Evolutionary conservation across 2,329 filamentous ascomycete species (phyloP).

Genomic region (Colletotrichum sp.): DNA sequence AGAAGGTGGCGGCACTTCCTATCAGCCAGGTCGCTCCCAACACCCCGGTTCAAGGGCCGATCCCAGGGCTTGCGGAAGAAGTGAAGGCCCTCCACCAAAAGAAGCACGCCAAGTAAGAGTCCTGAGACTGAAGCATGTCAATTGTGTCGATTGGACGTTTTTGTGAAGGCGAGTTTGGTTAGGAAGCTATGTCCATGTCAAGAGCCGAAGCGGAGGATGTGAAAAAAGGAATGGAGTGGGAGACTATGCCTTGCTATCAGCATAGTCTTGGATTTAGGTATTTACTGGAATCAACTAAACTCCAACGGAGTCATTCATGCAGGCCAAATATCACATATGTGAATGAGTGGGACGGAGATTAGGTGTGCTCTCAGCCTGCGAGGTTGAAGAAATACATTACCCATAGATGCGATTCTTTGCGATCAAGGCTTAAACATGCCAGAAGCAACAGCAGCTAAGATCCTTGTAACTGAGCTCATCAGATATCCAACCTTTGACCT

Average conservation of each 20-base stretch:
- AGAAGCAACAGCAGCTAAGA: background rate
- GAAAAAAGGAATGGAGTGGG: background rate
- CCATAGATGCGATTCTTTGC: background rate
- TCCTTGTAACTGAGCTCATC: background rate
- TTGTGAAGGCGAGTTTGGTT: background rate
- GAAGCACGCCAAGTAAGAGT: background rate
- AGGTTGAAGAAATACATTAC: background rate
- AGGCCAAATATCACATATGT: background rate
- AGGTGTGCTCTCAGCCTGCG: background rate
- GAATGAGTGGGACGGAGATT: background rate
- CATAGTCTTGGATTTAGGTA: background rate
- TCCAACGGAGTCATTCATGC: background rate
- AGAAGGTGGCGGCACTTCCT: conserved; percentile 26
- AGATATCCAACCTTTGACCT: background rate
- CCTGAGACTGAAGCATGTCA: background rate
- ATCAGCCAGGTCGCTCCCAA: conserved; percentile 34
- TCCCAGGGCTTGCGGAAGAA: conserved; percentile 31
- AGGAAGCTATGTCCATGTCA: background rate
- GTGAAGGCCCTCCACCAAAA: conserved; percentile 31
- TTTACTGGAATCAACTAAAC: background rate
- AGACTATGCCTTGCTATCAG: background rate
- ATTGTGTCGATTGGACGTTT: background rate
- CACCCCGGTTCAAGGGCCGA: conserved; percentile 32
- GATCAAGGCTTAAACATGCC: background rate
- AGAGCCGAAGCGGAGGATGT: background rate